Conservation (phyloP, 2,329 filamentous ascomycete species). For the Arthrobotrys pseudoclavata region DNA sequence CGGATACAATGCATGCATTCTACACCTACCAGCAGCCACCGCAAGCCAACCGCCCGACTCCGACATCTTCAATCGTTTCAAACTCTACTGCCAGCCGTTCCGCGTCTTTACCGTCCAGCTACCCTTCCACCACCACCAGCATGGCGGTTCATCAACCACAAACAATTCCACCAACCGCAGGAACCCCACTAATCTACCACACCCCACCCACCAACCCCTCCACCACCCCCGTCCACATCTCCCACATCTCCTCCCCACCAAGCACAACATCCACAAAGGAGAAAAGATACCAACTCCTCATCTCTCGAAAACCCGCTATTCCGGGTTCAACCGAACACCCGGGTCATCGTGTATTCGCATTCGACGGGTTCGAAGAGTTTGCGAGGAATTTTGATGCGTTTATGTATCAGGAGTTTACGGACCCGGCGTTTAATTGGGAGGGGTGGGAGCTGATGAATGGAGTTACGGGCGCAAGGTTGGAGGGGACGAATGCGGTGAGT, state of each 20-base stretch:
- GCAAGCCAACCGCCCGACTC: neutral
- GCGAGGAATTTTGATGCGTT: constrained; percentile 32
- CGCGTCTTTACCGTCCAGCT: constrained; percentile 15
- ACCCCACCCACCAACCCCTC: constrained; percentile 8
- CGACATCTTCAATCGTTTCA: constrained; percentile 34
- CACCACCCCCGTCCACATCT: constrained; percentile 26
- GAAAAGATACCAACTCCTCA: constrained; percentile 37
- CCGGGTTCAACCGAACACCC: constrained; percentile 28
- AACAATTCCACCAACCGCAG: neutral
- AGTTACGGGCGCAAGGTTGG: constrained; percentile 21
- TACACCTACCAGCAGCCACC: constrained; percentile 22
- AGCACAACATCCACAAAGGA: constrained; percentile 26
- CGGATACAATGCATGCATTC: constrained; percentile 14
- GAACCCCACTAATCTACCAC: constrained; percentile 22
- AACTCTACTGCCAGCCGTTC: constrained; percentile 29
- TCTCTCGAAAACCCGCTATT: constrained; percentile 45
- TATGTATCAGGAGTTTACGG: constrained; percentile 38
- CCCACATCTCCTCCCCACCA: constrained; percentile 37
- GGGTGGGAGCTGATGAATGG: constrained; percentile 56
- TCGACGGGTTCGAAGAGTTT: constrained; percentile 48
- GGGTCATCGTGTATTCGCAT: constrained; percentile 35
- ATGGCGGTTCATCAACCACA: constrained; percentile 43
- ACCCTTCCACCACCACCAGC: constrained; percentile 52
- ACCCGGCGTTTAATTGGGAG: constrained; percentile 45
- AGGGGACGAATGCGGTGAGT: constrained; percentile 17